These are phyloP conservation scores for Primulina huaijiensis DNA, from an alignment of 257 asterid species.

Conservation along the genomic window DNA sequence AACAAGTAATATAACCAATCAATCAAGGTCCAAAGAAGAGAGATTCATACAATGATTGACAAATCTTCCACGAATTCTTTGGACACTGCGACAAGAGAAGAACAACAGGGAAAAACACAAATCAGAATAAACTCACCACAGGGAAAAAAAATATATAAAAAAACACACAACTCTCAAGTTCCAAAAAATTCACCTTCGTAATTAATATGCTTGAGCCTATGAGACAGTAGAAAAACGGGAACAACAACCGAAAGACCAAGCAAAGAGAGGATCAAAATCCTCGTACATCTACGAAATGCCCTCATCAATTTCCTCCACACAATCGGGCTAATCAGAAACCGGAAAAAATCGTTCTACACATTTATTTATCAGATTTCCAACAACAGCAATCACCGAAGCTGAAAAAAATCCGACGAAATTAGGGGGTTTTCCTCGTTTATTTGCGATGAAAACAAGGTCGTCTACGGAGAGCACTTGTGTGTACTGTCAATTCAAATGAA, in stretches of 20 bases:
- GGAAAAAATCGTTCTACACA: not conserved
- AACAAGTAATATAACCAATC: slow-evolving; percentile 11
- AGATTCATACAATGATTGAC: slow-evolving; percentile 59
- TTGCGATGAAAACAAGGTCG: slow-evolving; percentile 14
- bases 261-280: slow-evolving; percentile 86
- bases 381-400: slow-evolving; percentile 23
- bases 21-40: slow-evolving; percentile 15
- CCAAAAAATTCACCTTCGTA: slow-evolving; percentile 44
- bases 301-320: slow-evolving; percentile 47
- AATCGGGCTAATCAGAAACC: slow-evolving; percentile 29
- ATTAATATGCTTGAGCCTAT: slow-evolving; percentile 51
- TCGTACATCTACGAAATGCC: slow-evolving; percentile 61
- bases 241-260: slow-evolving; percentile 58
- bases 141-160: not conserved
- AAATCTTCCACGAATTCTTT: slow-evolving; percentile 66
- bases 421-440: slow-evolving; percentile 37
- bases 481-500: slow-evolving; percentile 15
- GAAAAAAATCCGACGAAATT: slow-evolving; percentile 13
- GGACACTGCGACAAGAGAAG: slow-evolving; percentile 46
- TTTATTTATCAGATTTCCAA: slow-evolving; percentile 14
- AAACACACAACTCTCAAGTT: not conserved
- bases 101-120: slow-evolving; percentile 11
- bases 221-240: slow-evolving; percentile 61
- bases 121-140: slow-evolving; percentile 8
- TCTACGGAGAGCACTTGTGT: slow-evolving; percentile 30